A percentile compares a stretch with the other conserved stretches of the same genome.
phyloP scores from a whole-genome alignment of 169 alveolate species.

The Plasmodium cynomolgi region DNA sequence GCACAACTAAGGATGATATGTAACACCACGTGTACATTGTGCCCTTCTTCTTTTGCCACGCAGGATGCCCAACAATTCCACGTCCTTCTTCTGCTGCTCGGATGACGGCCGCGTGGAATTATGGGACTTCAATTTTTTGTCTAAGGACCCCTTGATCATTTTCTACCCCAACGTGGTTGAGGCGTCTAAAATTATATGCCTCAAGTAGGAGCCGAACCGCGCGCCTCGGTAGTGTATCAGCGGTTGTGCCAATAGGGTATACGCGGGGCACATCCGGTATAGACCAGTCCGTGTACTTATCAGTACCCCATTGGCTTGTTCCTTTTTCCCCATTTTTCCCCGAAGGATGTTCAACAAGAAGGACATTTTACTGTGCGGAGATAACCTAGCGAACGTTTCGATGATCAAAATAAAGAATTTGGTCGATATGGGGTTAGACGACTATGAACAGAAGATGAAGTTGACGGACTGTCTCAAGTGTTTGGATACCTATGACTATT shows the following conservation, averaged over 20 bases:
- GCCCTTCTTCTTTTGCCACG: not conserved
- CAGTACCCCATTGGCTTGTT: not conserved
- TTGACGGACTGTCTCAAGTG: conserved; percentile 42
- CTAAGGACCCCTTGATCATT: conserved; percentile 66
- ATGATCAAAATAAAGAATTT: conserved; percentile 67
- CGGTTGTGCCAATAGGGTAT: not conserved
- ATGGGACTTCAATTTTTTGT: conserved; percentile 73
- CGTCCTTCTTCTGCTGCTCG: conserved; percentile 72
- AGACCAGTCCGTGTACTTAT: not conserved
- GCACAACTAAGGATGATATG: not conserved
- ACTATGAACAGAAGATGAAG: conserved; percentile 58
- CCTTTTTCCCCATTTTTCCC: not conserved
- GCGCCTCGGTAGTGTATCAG: not conserved
- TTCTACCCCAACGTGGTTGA: conserved; percentile 62
- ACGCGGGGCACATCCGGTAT: not conserved
- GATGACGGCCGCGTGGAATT: conserved; percentile 74
- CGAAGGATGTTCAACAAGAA: conserved; percentile 57
- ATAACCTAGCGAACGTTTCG: conserved; percentile 52
- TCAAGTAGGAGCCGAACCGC: conserved; percentile 21
- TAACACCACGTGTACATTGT: not conserved
- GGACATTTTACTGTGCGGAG: conserved; percentile 63
- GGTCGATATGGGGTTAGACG: conserved; percentile 30
- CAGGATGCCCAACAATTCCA: conserved; percentile 71
- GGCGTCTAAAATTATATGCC: conserved; percentile 38
- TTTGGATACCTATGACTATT: conserved; percentile 70